These are phyloP conservation scores for Litchi chinensis DNA, from an alignment of 345 rosid species.

Conservation along the genomic window DNA sequence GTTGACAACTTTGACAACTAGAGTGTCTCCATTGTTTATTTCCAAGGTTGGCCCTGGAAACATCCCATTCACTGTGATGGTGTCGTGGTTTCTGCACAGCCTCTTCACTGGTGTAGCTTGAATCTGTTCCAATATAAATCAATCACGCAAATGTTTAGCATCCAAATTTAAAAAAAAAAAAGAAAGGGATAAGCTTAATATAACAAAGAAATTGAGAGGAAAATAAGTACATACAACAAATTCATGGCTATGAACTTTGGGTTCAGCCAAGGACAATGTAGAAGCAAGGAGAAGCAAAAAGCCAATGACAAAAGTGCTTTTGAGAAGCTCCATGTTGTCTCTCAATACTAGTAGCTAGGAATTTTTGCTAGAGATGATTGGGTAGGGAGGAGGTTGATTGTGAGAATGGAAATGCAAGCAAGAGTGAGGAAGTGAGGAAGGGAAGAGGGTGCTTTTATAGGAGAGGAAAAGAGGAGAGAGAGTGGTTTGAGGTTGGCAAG, in stretches of 20 bases:
- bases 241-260: constrained; percentile 62
- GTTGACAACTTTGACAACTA: constrained; percentile 67
- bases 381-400: not conserved
- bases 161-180: no score
- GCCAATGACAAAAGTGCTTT: constrained; percentile 23
- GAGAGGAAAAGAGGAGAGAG: constrained; percentile 15
- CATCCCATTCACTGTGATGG: constrained; percentile 91
- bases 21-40: constrained; percentile 68
- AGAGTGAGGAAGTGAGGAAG: constrained; percentile 13
- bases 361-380: not conserved
- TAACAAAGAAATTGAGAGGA: not conserved
- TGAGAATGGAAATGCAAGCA: not conserved
- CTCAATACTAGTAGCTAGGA: not conserved
- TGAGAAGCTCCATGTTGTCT: constrained; percentile 22
- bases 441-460: constrained; percentile 35
- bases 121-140: constrained; percentile 37
- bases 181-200: not conserved
- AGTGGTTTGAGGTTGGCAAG: constrained; percentile 53
- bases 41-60: constrained; percentile 93
- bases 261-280: constrained; percentile 34
- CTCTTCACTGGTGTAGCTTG: constrained; percentile 91
- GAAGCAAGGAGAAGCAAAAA: constrained; percentile 45
- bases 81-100: constrained; percentile 79
- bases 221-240: constrained; percentile 61
- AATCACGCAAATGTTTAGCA: not conserved